Evolutionary conservation across 768 basidiomycete species (phyloP).

Genomic region (Leccinum disarticulatum): DNA sequence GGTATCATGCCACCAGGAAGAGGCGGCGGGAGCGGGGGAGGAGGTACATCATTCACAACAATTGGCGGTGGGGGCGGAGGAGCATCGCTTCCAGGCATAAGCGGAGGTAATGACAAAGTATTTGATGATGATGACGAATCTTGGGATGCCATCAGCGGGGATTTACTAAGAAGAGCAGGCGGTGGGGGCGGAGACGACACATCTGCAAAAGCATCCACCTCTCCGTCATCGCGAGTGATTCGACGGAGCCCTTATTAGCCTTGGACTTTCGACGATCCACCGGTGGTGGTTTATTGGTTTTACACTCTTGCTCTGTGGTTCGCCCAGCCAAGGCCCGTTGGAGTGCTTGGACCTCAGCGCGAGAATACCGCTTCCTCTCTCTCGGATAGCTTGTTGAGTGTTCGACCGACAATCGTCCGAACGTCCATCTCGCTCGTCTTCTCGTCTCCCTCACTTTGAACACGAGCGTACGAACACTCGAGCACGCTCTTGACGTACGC

Average conservation of each 20-base stretch:
- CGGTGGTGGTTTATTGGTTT: slow-evolving; percentile 57
- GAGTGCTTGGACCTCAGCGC: slow-evolving; percentile 48
- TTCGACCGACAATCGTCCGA: slow-evolving; percentile 64
- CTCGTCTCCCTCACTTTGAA: slow-evolving; percentile 51
- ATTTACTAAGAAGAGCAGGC: not conserved
- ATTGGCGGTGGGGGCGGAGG: slow-evolving; percentile 28
- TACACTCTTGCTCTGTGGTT: slow-evolving; percentile 69
- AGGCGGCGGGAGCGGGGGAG: slow-evolving; percentile 18
- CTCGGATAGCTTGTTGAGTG: slow-evolving; percentile 65
- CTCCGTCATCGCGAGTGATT: slow-evolving; percentile 8
- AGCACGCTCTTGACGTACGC: slow-evolving; percentile 80
- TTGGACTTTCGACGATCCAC: slow-evolving; percentile 9
- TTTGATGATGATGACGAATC: too few relatives aligned
- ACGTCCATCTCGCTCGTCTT: slow-evolving; percentile 59
- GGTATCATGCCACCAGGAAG: slow-evolving; percentile 27
- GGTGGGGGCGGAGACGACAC: slow-evolving; percentile 15
- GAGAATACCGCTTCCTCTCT: slow-evolving; percentile 64
- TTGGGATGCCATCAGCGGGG: too few relatives aligned
- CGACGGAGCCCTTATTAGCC: slow-evolving; percentile 5
- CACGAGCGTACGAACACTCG: slow-evolving; percentile 83
- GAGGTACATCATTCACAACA: slow-evolving; percentile 12
- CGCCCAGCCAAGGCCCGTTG: slow-evolving; percentile 51
- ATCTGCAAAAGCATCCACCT: slow-evolving; percentile 7
- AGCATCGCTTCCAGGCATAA: not conserved
- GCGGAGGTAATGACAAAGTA: not conserved